Evolutionary conservation across 2,329 filamentous ascomycete genomes (phyloP), one percentile per base, ranked within the genome.

Genomic region (Phyllosticta paracitricarpa): DNA sequence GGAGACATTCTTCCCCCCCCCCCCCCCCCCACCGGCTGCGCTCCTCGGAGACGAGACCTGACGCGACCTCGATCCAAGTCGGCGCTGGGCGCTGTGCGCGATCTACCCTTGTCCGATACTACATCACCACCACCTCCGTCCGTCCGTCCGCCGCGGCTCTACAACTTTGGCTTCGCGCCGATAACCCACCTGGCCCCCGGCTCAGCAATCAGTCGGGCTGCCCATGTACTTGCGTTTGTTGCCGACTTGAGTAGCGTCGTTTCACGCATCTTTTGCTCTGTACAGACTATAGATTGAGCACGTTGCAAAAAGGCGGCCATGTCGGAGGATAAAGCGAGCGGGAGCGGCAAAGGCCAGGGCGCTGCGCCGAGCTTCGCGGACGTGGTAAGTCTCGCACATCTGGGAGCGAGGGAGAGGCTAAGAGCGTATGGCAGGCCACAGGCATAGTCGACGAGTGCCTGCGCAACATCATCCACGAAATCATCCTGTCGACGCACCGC

Each of bases 381-480:
- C 22, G 24, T 61, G 51, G 59, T 61, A 40, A 53, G 59, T 55
- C 52, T 51, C 0, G 19, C 9, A 35, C 33, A 56, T 35, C 28
- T 26, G 25, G 40, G 12, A 8, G 14, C 22, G 17, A 28, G n/a
- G 10, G n/a, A 19, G 2, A 30, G 51, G 9, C 51, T 58, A n/a
- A 61, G 24, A n/a, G 33, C 26, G 12, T 8, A 28, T 17, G 10
- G 24, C 58, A 74, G 73, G 73, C 71, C 8, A 67, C 63, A 51
- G 67, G 71, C 30, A 82, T 93, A 63, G 81, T 93, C 69, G 87
- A 91, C 69, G 88, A 92, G 70, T 76, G 87, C 61, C 78, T 93
- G 64, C 85, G 88, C 77, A 91, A 89, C 73, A 82, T 92, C 69
- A 81, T 92, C 66, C 86, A 89, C 73, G 87, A 89, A 71, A 80